These are phyloP conservation scores for Verticillium zaregamsianum DNA, from an alignment of 2,329 filamentous ascomycete genomes.

Conservation along the genomic window DNA sequence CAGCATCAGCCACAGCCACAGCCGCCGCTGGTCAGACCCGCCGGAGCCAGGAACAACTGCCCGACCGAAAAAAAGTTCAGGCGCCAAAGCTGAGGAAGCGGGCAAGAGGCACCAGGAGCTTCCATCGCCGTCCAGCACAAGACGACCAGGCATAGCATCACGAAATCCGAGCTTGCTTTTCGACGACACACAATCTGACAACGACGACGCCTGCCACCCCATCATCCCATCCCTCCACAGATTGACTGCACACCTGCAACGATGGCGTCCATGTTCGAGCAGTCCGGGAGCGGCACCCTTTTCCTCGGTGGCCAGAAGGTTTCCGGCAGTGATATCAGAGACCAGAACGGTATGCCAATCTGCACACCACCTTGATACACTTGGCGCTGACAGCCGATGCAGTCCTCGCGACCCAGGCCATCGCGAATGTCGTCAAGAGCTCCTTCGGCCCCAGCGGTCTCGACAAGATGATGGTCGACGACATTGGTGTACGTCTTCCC, in stretches of 20 bases:
- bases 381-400: slow-evolving; percentile 16
- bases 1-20: not conserved
- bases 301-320: slow-evolving; percentile 98
- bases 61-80: slow-evolving; percentile 14
- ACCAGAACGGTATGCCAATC: slow-evolving; percentile 74
- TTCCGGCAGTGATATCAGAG: slow-evolving; percentile 90
- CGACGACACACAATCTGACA: not conserved
- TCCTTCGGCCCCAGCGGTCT: slow-evolving; percentile 96
- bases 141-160: not conserved
- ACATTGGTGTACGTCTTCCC: slow-evolving; percentile 72
- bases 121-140: slow-evolving; percentile 15
- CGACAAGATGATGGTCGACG: slow-evolving; percentile 99
- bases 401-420: slow-evolving; percentile 94
- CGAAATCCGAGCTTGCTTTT: not conserved
- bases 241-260: slow-evolving; percentile 10
- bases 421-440: slow-evolving; percentile 98
- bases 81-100: no score
- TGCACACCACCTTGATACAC: not conserved
- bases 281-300: slow-evolving; percentile 89
- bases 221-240: not conserved
- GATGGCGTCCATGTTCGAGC: slow-evolving; percentile 96
- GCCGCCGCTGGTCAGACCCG: not conserved
- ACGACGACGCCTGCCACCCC: not conserved
- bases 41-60: slow-evolving; percentile 14
- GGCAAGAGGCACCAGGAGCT: slow-evolving; percentile 12